Evolutionary conservation across 768 basidiomycete genomes (phyloP).

Genomic region (Leccinum obscurum): DNA sequence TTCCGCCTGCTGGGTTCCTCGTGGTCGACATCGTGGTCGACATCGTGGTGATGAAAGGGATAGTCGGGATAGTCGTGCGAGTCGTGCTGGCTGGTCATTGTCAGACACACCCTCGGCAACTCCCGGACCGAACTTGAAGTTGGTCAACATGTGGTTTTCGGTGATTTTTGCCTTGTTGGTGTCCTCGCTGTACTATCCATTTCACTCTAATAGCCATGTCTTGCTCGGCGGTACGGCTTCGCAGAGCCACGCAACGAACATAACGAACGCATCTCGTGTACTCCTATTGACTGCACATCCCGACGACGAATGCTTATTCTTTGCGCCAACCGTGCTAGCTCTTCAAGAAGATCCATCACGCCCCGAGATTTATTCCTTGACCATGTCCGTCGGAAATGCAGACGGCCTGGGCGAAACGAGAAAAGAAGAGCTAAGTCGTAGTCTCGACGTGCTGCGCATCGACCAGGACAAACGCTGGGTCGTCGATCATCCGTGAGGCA

Average conservation of each 20-base stretch:
- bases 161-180: slow-evolving; percentile 15
- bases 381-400: slow-evolving; percentile 78
- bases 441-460: slow-evolving; percentile 71
- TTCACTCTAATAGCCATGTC: slow-evolving; percentile 24
- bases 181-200: slow-evolving; percentile 29
- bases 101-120: slow-evolving; percentile 18
- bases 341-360: slow-evolving; percentile 34
- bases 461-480: slow-evolving; percentile 51
- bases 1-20: slow-evolving; percentile 26
- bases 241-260: background rate
- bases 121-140: slow-evolving; percentile 14
- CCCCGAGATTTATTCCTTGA: slow-evolving; percentile 57
- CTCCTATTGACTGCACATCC: slow-evolving; percentile 89
- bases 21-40: slow-evolving; percentile 16
- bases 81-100: slow-evolving; percentile 24
- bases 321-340: slow-evolving; percentile 76
- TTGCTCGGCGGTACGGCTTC: slow-evolving; percentile 11
- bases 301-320: slow-evolving; percentile 95
- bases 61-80: slow-evolving; percentile 26
- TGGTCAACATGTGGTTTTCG: slow-evolving; percentile 14
- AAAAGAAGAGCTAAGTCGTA: slow-evolving; percentile 55
- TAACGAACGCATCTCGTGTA: slow-evolving; percentile 30
- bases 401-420: slow-evolving; percentile 70
- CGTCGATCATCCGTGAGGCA: slow-evolving; percentile 70
- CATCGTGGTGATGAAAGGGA: slow-evolving; percentile 15